A percentile compares a stretch with the other conserved stretches of the same genome.
These are phyloP conservation scores for Sporothrix mexicana DNA, from an alignment of 2,329 filamentous ascomycete species.

Conservation along the genomic window DNA sequence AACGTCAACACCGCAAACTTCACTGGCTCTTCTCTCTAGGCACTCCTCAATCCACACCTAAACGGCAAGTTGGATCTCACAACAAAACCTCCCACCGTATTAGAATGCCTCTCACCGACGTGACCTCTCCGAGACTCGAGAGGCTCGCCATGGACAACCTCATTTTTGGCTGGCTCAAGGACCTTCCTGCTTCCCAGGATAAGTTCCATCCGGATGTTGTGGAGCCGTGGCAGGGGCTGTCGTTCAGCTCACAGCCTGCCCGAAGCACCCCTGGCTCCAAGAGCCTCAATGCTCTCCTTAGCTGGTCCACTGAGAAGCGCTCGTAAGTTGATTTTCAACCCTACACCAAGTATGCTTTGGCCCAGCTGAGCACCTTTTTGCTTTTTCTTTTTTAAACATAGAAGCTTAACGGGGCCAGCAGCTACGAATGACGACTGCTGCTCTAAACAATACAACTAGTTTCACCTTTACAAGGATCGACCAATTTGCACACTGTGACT, in stretches of 20 bases:
- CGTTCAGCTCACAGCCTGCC: neutral
- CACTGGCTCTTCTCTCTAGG: neutral
- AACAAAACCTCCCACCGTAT: neutral
- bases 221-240: constrained; percentile 13
- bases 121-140: constrained; percentile 2
- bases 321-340: neutral
- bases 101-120: neutral
- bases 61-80: neutral
- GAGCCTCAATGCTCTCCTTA: too few species aligned
- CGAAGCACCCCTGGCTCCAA: too few species aligned
- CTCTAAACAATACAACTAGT: neutral
- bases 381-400: neutral
- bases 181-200: neutral
- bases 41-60: too few species aligned
- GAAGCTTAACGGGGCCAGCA: too few species aligned
- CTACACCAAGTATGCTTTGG: neutral
- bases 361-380: constrained; percentile 35
- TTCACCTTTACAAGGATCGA: neutral
- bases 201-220: neutral
- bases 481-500: neutral
- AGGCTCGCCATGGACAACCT: neutral
- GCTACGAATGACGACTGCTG: too few species aligned
- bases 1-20: neutral
- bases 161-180: constrained; percentile 2
- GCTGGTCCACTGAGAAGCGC: neutral